Evolutionary conservation across 345 rosid species (phyloP).

Genomic region (Euphorbia lathyris): DNA sequence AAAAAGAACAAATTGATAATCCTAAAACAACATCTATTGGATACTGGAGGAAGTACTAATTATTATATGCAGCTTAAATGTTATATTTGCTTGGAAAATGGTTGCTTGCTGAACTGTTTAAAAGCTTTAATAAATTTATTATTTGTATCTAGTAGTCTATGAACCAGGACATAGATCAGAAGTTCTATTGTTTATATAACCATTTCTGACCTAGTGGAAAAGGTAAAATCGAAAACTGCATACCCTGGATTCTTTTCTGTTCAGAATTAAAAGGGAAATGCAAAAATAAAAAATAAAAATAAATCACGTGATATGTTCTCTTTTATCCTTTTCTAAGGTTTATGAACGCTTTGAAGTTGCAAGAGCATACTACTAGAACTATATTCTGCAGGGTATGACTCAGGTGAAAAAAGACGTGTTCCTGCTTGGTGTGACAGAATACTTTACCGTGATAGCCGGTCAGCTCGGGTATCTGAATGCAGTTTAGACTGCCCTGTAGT

Average conservation of each 20-base stretch:
- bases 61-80: background rate
- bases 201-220: background rate
- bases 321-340: background rate
- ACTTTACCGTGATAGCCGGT: slow-evolving; percentile 81
- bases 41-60: too few relatives aligned
- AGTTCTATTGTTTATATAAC: background rate
- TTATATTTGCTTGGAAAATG: background rate
- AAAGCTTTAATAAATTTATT: background rate
- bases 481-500: slow-evolving; percentile 89
- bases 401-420: slow-evolving; percentile 97
- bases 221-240: background rate
- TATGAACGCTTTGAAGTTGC: background rate
- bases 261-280: background rate
- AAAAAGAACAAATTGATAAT: too few relatives aligned
- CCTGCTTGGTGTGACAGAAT: slow-evolving; percentile 99
- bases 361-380: background rate
- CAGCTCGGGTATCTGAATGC: slow-evolving; percentile 56
- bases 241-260: background rate
- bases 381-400: slow-evolving; percentile 69
- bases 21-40: too few relatives aligned
- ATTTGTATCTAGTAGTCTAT: background rate
- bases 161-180: background rate
- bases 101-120: background rate
- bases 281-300: too few relatives aligned
- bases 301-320: background rate